Evolutionary conservation across 2,329 filamentous ascomycete genomes (phyloP).

Genomic region (Polychaeton citri): DNA sequence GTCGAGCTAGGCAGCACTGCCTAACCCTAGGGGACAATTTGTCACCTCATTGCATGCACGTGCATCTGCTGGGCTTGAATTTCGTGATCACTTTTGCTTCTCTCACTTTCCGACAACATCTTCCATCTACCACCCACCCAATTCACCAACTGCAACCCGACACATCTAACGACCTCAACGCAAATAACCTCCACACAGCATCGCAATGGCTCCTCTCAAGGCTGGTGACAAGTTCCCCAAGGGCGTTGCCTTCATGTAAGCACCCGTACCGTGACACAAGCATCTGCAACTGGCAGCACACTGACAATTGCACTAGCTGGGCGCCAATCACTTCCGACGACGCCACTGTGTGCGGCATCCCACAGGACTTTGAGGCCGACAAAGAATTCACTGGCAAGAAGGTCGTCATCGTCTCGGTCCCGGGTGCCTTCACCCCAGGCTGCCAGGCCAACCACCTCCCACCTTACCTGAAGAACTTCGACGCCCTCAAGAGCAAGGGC

Average conservation of each 20-base stretch:
- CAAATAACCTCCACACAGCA: neutral
- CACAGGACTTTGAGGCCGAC: slow-evolving; percentile 65
- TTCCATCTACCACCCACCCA: neutral
- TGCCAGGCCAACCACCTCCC: slow-evolving; percentile 73
- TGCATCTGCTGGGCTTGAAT: neutral
- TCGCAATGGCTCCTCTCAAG: slow-evolving; percentile 54
- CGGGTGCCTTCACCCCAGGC: slow-evolving; percentile 65
- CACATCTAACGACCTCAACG: neutral
- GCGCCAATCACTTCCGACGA: slow-evolving; percentile 61
- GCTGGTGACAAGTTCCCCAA: slow-evolving; percentile 73
- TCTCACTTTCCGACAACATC: neutral
- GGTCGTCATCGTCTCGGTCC: slow-evolving; percentile 55
- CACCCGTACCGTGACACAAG: slow-evolving; percentile 7
- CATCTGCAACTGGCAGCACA: too few species aligned
- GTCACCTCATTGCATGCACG: neutral
- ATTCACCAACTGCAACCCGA: neutral
- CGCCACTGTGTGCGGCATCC: slow-evolving; percentile 65
- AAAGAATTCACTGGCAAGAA: slow-evolving; percentile 62
- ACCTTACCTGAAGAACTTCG: slow-evolving; percentile 61
- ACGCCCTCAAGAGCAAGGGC: slow-evolving; percentile 62
- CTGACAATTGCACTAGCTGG: slow-evolving; percentile 41
- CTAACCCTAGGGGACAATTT: neutral
- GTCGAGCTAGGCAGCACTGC: too few species aligned
- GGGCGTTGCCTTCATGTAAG: slow-evolving; percentile 62
- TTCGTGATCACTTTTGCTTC: neutral